phyloP scores from a whole-genome alignment of 108 stramenopile species.

The Asterionellopsis glacialis region DNA sequence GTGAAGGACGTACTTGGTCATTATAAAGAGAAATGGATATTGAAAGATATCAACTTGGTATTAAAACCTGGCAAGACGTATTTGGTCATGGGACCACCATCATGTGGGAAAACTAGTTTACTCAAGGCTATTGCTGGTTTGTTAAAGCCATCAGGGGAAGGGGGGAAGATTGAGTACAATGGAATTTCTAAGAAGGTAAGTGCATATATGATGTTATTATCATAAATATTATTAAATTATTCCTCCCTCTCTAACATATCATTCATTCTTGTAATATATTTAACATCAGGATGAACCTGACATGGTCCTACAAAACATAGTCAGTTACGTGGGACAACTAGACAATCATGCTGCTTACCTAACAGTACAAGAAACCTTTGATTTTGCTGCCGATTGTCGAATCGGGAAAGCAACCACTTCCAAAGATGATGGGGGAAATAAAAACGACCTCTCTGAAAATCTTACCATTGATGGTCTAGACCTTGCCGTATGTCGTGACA shows the following conservation, averaged over 20 bases:
- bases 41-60: constrained; percentile 26
- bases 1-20: too few relatives aligned
- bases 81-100: constrained; percentile 40
- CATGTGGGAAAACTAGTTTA: constrained; percentile 41
- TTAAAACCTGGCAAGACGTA: constrained; percentile 40
- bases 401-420: constrained; percentile 13
- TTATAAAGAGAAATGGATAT: constrained; percentile 12
- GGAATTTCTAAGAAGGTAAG: constrained; percentile 32
- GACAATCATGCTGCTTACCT: constrained; percentile 65
- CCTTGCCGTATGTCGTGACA: constrained; percentile 58
- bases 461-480: constrained; percentile 50
- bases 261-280: too few relatives aligned
- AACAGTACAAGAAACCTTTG: constrained; percentile 76
- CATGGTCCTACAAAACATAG: constrained; percentile 31
- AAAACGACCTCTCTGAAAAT: constrained; percentile 26
- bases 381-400: constrained; percentile 68
- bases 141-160: constrained; percentile 5
- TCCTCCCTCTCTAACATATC: too few relatives aligned
- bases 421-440: constrained; percentile 5
- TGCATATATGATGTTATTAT: neutral
- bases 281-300: constrained; percentile 23
- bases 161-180: constrained; percentile 37
- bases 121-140: constrained; percentile 35
- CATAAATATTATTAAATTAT: too few relatives aligned
- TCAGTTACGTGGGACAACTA: constrained; percentile 58